Percentiles rank a stretch among this genome's conserved stretches.
These are phyloP conservation scores for Cercis canadensis DNA, from an alignment of 306 rosid species.

Conservation along the genomic window DNA sequence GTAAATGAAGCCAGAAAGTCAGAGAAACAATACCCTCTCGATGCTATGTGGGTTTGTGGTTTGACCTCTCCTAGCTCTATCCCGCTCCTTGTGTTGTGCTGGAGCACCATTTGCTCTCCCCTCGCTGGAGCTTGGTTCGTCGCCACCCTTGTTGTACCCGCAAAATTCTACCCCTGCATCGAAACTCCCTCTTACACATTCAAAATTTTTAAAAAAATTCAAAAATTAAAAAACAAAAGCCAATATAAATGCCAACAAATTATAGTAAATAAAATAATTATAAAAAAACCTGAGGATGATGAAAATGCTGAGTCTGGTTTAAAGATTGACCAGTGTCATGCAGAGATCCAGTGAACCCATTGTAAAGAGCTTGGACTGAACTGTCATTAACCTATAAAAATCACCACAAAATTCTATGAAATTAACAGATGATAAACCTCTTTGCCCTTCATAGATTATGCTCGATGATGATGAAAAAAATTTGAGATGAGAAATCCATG, in stretches of 20 bases:
- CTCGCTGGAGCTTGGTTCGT: slow-evolving; percentile 12
- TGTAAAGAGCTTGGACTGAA: slow-evolving; percentile 59
- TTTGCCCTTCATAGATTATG: too few species aligned
- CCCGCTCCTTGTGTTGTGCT: slow-evolving; percentile 86
- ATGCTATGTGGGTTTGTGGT: slow-evolving; percentile 99
- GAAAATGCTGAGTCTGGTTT: slow-evolving; percentile 65
- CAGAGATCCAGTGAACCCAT: slow-evolving; percentile 70
- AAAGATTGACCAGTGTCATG: slow-evolving; percentile 44
- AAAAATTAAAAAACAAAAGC: not conserved
- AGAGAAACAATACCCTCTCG: slow-evolving; percentile 68
- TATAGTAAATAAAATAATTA: not conserved
- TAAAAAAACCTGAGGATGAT: slow-evolving; percentile 55
- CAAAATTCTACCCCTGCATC: slow-evolving; percentile 46
- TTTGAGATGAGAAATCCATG: too few species aligned
- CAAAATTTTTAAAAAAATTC: too few species aligned
- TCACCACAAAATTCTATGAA: not conserved
- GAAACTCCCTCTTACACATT: slow-evolving; percentile 38
- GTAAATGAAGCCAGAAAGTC: slow-evolving; percentile 6
- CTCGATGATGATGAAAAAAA: too few species aligned
- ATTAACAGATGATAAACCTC: not conserved
- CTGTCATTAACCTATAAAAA: slow-evolving; percentile 50
- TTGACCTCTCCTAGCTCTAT: slow-evolving; percentile 95
- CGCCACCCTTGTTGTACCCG: not conserved
- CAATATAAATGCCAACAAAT: not conserved
- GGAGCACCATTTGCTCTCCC: not conserved